Conservation (phyloP, 163 green algal genomes). For the Picocystis sp. region DNA sequence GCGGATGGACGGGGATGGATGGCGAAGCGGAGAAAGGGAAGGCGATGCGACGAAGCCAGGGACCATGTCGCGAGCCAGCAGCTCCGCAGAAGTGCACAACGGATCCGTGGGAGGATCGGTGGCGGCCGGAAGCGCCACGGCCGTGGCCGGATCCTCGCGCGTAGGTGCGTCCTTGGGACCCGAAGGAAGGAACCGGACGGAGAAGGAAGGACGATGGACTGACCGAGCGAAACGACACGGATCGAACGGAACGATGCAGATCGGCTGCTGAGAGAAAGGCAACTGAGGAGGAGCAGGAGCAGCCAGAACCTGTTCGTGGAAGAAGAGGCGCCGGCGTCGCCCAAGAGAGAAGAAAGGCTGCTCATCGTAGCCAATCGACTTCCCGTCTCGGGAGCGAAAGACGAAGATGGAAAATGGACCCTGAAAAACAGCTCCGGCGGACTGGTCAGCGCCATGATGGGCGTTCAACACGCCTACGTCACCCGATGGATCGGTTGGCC, state of each 20-base stretch:
- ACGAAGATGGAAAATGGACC: conserved; percentile 54
- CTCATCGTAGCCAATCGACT: conserved; percentile 90
- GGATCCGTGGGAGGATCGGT: too few relatives aligned
- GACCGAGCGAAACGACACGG: too few relatives aligned
- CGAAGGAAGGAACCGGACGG: too few relatives aligned
- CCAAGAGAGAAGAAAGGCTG: conserved; percentile 25
- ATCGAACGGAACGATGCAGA: background rate
- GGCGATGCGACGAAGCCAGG: too few relatives aligned
- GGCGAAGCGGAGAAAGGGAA: too few relatives aligned
- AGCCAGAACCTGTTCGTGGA: background rate
- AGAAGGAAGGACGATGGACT: too few relatives aligned
- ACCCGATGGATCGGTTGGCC: conserved; percentile 93
- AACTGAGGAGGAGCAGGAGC: conserved; percentile 7
- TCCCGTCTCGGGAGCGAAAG: conserved; percentile 63
- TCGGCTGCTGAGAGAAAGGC: conserved; percentile 1
- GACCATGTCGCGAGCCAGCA: too few relatives aligned
- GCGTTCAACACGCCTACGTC: conserved; percentile 64
- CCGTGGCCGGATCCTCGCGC: too few relatives aligned
- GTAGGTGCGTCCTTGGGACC: too few relatives aligned
- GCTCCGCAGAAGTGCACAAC: too few relatives aligned
- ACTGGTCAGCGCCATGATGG: conserved; percentile 82
- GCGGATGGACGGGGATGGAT: too few relatives aligned
- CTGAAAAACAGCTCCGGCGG: conserved; percentile 77
- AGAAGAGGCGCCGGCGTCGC: background rate
- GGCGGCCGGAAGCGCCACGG: too few relatives aligned